Evolutionary conservation across 257 asterid genomes (phyloP), one percentile per base, ranked within the genome.

Genomic region (Scutellaria baicalensis): DNA sequence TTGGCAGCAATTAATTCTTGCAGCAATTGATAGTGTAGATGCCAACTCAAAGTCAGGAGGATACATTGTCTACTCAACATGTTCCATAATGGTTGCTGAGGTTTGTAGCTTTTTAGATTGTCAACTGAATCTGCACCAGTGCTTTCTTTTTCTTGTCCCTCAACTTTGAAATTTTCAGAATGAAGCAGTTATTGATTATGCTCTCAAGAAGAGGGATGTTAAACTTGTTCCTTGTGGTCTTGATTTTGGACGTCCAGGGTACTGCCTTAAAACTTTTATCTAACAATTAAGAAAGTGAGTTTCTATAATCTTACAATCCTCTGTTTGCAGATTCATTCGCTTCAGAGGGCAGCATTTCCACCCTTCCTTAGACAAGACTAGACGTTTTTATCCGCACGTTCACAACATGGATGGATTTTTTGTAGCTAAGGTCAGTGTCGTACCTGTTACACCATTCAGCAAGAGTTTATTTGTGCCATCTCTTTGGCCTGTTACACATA

Each of bases 331-430:
- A 80, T 89, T 88, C 78, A 60, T 72, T 74, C 84, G 90, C 66
- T 93, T 91, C 80, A 87, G 97, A 78, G 91, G 77, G 47, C 86
- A 87, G 54, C 85, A 78, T 23, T 93, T 91, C 59, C 92, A 89
- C 75, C 61, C 83, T 56, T 83, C 97, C 51, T 78, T 93, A 51
- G 91, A 87, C 52, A 89, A 89, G 81, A 84, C 98, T 9, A 81
- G 97, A 21, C 95, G 97, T 57, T 91, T 93, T 77, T 91, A 91
- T 74, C 97, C 99, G 18, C 96, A 91, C 50, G 95, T 89, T 47
- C 86, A 89, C 84, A 91, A 93, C 84, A 91, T 93, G 99, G 99
- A 93, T 77, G 99, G 97, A 16, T 93, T 93, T 75, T 93, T 89
- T 84, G 97, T 91, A 49, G 99, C 99, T 50, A 93, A 93, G 97